Percentiles rank a stretch among this genome's conserved stretches.
phyloP scores from a whole-genome alignment of 169 alveolate species.

The Cardiosporidium cionae region DNA sequence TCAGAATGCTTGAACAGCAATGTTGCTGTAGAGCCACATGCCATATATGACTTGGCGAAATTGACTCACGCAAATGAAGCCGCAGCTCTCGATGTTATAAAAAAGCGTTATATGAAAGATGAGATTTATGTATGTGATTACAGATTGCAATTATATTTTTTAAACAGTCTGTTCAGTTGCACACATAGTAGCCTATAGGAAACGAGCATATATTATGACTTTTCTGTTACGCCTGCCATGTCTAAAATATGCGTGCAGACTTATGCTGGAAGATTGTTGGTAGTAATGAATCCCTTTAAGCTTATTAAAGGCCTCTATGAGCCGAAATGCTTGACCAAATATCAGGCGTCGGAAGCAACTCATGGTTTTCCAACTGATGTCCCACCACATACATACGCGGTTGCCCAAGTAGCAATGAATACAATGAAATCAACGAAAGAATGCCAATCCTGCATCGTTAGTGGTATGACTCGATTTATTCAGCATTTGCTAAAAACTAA shows the following conservation, averaged over 20 bases:
- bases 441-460: slow-evolving; percentile 20
- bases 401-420: slow-evolving; percentile 50
- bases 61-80: slow-evolving; percentile 79
- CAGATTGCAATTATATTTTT: neutral
- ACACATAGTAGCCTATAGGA: neutral
- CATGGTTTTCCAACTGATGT: slow-evolving; percentile 31
- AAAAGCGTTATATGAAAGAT: slow-evolving; percentile 15
- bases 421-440: slow-evolving; percentile 1
- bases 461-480: neutral
- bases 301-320: slow-evolving; percentile 71
- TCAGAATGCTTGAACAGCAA: slow-evolving; percentile 19
- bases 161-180: no score
- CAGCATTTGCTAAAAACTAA: neutral
- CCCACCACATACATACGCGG: slow-evolving; percentile 76
- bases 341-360: slow-evolving; percentile 59
- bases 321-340: slow-evolving; percentile 49
- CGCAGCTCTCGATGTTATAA: slow-evolving; percentile 68
- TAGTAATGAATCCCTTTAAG: slow-evolving; percentile 77
- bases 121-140: slow-evolving; percentile 36
- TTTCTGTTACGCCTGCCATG: neutral
- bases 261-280: slow-evolving; percentile 77
- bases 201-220: neutral
- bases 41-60: slow-evolving; percentile 78
- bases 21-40: slow-evolving; percentile 53
- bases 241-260: slow-evolving; percentile 18